These are phyloP conservation scores for Peronospora belbahrii DNA, from an alignment of 352 stramenopile genomes.

Conservation along the genomic window DNA sequence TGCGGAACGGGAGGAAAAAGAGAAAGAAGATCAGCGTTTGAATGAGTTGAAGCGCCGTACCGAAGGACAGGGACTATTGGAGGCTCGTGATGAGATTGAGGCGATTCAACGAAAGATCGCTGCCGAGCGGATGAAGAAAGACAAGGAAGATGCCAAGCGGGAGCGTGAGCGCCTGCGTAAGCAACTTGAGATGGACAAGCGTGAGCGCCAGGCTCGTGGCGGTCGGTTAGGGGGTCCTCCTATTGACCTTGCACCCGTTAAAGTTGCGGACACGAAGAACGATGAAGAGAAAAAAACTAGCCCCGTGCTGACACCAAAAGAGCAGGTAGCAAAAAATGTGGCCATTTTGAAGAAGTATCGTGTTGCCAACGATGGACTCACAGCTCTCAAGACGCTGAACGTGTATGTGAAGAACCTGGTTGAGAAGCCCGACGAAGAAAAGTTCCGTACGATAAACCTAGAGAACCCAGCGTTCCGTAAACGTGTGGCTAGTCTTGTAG, in stretches of 20 bases:
- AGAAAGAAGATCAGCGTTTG: conserved; percentile 64
- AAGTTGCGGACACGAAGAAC: conserved; percentile 21
- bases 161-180: conserved; percentile 85
- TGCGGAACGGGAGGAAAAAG: conserved; percentile 62
- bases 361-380: conserved; percentile 72
- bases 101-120: conserved; percentile 71
- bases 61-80: conserved; percentile 65
- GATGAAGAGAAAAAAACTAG: conserved; percentile 32
- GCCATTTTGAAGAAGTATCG: conserved; percentile 82
- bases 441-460: conserved; percentile 88
- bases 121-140: conserved; percentile 79
- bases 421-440: conserved; percentile 83
- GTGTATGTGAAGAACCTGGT: conserved; percentile 86
- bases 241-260: conserved; percentile 41
- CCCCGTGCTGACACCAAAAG: conserved; percentile 42
- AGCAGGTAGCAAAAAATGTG: conserved; percentile 68
- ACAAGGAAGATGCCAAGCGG: conserved; percentile 82
- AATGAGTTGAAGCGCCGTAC: conserved; percentile 72
- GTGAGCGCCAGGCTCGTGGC: conserved; percentile 72
- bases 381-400: conserved; percentile 74
- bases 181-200: conserved; percentile 89
- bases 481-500: conserved; percentile 76
- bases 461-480: conserved; percentile 88
- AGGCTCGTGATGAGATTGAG: conserved; percentile 78
- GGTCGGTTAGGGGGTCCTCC: conserved; percentile 71